These are phyloP conservation scores for Xerocomus minutiporus DNA, from an alignment of 1,284 basidiomycete species.

Conservation along the genomic window DNA sequence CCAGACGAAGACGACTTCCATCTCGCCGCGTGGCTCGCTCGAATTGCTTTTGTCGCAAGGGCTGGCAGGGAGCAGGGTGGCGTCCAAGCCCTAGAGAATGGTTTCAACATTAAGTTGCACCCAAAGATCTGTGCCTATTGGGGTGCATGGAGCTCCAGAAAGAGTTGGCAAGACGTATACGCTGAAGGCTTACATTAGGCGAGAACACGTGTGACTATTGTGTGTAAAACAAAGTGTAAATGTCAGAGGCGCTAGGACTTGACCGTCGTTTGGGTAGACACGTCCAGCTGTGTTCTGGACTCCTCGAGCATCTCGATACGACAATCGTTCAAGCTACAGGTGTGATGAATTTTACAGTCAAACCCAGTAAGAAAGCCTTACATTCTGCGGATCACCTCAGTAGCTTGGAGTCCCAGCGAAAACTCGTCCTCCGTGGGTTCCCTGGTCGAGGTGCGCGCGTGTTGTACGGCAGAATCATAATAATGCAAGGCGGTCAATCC, in stretches of 20 bases:
- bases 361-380: slow-evolving; percentile 25
- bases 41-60: slow-evolving; percentile 38
- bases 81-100: slow-evolving; percentile 38
- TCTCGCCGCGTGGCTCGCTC: slow-evolving; percentile 49
- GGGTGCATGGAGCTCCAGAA: slow-evolving; percentile 48
- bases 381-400: slow-evolving; percentile 57
- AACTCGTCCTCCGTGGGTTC: slow-evolving; percentile 73
- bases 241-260: slow-evolving; percentile 4
- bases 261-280: slow-evolving; percentile 15
- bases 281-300: slow-evolving; percentile 41
- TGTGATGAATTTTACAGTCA: slow-evolving; percentile 1
- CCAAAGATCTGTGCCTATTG: slow-evolving; percentile 42
- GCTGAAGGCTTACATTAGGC: slow-evolving; percentile 42
- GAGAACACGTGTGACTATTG: neutral
- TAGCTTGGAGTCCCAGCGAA: slow-evolving; percentile 58
- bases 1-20: slow-evolving; percentile 56
- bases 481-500: slow-evolving; percentile 64
- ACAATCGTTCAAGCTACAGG: slow-evolving; percentile 49
- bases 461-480: slow-evolving; percentile 73
- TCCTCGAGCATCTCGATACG: slow-evolving; percentile 57
- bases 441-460: slow-evolving; percentile 59
- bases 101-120: slow-evolving; percentile 38
- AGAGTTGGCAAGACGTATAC: slow-evolving; percentile 57
- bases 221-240: neutral
- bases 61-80: slow-evolving; percentile 36